A percentile compares a stretch with the other conserved stretches of the same genome.
Conservation (phyloP, 306 rosid species). For the Dalbergia cochinchinensis region DNA sequence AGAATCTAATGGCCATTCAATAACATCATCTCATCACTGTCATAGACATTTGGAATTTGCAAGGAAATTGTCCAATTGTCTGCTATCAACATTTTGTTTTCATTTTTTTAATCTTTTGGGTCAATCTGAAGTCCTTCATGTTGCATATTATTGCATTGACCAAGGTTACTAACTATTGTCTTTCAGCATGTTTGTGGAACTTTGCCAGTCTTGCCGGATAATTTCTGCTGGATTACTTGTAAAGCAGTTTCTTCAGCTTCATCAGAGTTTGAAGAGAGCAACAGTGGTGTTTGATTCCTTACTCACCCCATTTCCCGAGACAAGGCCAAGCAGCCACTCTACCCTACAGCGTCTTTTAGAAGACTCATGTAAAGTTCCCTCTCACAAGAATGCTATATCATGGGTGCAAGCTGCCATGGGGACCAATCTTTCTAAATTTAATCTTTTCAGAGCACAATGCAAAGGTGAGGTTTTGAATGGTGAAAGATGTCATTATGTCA, state of each 20-base stretch:
- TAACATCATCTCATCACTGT: constrained; percentile 3
- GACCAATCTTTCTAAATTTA: constrained; percentile 70
- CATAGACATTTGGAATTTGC: constrained; percentile 15
- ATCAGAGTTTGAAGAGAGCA: constrained; percentile 58
- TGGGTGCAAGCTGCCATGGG: constrained; percentile 80
- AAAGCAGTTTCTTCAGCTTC: constrained; percentile 69
- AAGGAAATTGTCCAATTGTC: constrained; percentile 1
- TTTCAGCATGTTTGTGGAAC: constrained; percentile 66
- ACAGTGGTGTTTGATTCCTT: constrained; percentile 50
- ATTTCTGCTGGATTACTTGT: constrained; percentile 62
- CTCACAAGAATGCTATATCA: constrained; percentile 55
- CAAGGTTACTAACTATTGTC: constrained; percentile 13
- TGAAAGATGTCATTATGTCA: constrained; percentile 52
- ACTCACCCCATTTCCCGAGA: constrained; percentile 42
- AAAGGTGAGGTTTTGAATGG: constrained; percentile 46
- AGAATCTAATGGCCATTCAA: neutral
- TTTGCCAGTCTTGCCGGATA: constrained; percentile 57
- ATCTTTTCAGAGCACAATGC: constrained; percentile 53
- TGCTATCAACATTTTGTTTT: neutral
- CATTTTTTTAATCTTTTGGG: neutral
- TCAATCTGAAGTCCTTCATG: neutral
- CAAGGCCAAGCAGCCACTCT: constrained; percentile 37
- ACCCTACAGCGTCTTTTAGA: constrained; percentile 26
- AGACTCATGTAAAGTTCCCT: constrained; percentile 47
- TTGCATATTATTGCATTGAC: neutral